Base-by-base conservation (phyloP, 2,329 filamentous ascomycete genomes). In the Cladosporium sp. region DNA sequence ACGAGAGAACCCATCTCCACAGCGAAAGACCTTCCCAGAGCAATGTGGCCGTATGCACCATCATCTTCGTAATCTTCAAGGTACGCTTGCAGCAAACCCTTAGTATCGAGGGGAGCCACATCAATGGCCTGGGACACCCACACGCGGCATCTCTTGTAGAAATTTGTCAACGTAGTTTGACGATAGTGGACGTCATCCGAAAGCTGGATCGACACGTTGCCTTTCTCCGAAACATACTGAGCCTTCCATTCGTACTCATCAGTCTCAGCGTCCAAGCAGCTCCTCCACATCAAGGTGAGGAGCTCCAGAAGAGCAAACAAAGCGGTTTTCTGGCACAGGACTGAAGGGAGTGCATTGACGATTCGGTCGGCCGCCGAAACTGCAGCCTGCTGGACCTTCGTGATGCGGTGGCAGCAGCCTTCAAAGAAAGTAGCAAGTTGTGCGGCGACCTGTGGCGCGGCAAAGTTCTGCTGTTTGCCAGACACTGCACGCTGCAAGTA, bases 1-100 rank as follows among this genome's bases (percentile, higher is more conserved):
- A 98, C 88, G 13, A 85, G 75, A 7, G 88, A 88, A 3, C 93
- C 93, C 75, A 97, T 87, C 63, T 98, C 90, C 22, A 95, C 72
- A 12, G 93, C 93, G 67, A 99, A 95, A 1, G 93, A 97, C 52
- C 94, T 80, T 9, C 93, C 94, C 13, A 98, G 77, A 1, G 91
- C 92, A 54, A 97, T 83, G 66, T 96, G 90, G 0, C 91, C 93
- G 63, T 95, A 95, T 1, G 84, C 83, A 43, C 87, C 88, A 57
- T 95, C 88, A 57, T 97, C 91, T 54, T 94, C 86, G 59, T 91
- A 95, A 59, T 95, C 91, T 0, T 94, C 96, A 13, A 98, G 77
- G 65, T 98, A 97, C 0, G 93, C 97, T 70, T 95, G 93, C 38
- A 99, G 76, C 16, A 98, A 76, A 0, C 94, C 93, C 70, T 98